Percentiles rank a stretch among this genome's conserved stretches.
Conservation (phyloP, 495 filamentous ascomycete species). For the Amphirosellinia nigrospora region DNA sequence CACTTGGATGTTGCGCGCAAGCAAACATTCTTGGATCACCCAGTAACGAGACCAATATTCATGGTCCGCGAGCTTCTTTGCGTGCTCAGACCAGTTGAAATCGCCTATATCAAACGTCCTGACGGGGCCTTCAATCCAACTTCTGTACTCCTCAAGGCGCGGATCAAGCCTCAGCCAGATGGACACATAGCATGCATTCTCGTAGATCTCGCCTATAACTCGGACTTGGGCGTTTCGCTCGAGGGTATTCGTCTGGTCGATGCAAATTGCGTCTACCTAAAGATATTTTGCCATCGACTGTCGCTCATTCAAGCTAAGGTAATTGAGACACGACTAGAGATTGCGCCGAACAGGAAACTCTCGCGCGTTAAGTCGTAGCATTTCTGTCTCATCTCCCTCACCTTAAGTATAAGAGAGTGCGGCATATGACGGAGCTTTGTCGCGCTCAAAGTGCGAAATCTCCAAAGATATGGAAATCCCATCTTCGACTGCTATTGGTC, state of each 20-base stretch:
- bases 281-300: slow-evolving; percentile 20
- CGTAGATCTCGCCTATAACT: slow-evolving; percentile 36
- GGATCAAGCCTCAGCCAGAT: slow-evolving; percentile 36
- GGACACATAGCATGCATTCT: slow-evolving; percentile 30
- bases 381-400: slow-evolving; percentile 21
- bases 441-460: slow-evolving; percentile 13
- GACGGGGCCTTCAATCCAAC: slow-evolving; percentile 7
- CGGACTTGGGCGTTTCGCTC: slow-evolving; percentile 35
- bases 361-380: slow-evolving; percentile 29
- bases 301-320: slow-evolving; percentile 14
- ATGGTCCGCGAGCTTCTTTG: slow-evolving; percentile 6
- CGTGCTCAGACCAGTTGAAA: slow-evolving; percentile 26
- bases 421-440: slow-evolving; percentile 24
- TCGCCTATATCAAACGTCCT: slow-evolving; percentile 23
- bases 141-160: background rate
- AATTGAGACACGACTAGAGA: slow-evolving; percentile 34
- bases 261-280: slow-evolving; percentile 36
- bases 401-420: slow-evolving; percentile 36
- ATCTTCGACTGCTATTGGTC: slow-evolving; percentile 1
- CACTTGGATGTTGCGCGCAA: slow-evolving; percentile 28
- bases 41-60: slow-evolving; percentile 23
- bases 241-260: slow-evolving; percentile 28
- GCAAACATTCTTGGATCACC: slow-evolving; percentile 20
- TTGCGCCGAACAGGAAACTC: slow-evolving; percentile 25
- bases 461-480: slow-evolving; percentile 10